A percentile compares a stretch with the other conserved stretches of the same genome.
Conservation (phyloP, 2,329 filamentous ascomycete species). For the Zarea fungicola region DNA sequence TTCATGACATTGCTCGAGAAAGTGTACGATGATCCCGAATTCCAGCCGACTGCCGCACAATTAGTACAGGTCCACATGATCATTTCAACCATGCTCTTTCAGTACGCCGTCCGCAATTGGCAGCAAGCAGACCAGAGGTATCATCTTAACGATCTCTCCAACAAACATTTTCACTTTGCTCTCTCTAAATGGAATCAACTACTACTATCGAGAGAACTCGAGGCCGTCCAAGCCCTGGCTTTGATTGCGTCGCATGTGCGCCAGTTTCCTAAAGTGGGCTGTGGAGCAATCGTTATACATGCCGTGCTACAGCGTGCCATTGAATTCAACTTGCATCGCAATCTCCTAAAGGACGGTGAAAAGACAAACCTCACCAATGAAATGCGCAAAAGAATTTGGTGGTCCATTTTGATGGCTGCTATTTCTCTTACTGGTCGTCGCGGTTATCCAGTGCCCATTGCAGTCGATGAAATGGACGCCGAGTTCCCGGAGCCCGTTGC, state of each 20-base stretch:
- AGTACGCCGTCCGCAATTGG: slow-evolving; percentile 67
- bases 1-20: slow-evolving; percentile 60
- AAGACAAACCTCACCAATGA: slow-evolving; percentile 62
- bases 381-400: slow-evolving; percentile 73
- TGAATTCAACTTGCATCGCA: slow-evolving; percentile 70
- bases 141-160: slow-evolving; percentile 59
- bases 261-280: slow-evolving; percentile 73
- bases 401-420: slow-evolving; percentile 62
- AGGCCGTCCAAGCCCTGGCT: slow-evolving; percentile 67
- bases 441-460: slow-evolving; percentile 70
- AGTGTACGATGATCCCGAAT: slow-evolving; percentile 65
- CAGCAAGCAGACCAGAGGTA: slow-evolving; percentile 48
- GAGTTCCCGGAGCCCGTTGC: slow-evolving; percentile 67
- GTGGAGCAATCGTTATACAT: slow-evolving; percentile 63
- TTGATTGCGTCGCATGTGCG: slow-evolving; percentile 69
- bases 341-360: slow-evolving; percentile 47
- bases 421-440: slow-evolving; percentile 69
- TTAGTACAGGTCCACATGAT: slow-evolving; percentile 72
- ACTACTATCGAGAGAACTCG: slow-evolving; percentile 53
- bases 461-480: slow-evolving; percentile 70
- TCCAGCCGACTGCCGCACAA: slow-evolving; percentile 58
- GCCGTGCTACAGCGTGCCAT: slow-evolving; percentile 63
- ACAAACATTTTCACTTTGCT: slow-evolving; percentile 73
- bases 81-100: slow-evolving; percentile 71
- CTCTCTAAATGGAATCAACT: slow-evolving; percentile 65